Percentiles rank a stretch among this genome's conserved stretches.
Evolutionary conservation across 176 grass and related monocot species (phyloP).

Genomic region (Avena atlantica): DNA sequence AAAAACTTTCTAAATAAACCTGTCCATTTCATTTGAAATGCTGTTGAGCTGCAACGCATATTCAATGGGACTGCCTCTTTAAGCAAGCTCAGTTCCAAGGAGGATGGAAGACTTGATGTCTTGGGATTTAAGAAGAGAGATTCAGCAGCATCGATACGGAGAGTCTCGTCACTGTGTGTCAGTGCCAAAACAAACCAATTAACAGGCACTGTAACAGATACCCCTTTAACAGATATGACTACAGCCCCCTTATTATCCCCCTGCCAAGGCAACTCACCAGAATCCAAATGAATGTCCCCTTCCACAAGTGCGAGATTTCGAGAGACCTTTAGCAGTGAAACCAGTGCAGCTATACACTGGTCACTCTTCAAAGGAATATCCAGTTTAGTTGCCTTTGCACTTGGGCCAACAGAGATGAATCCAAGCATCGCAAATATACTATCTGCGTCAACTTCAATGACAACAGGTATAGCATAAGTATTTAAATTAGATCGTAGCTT

Average conservation of each 20-base stretch:
- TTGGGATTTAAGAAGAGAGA: conserved; percentile 92
- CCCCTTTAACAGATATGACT: conserved; percentile 78
- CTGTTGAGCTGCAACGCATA: conserved; percentile 92
- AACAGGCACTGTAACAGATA: conserved; percentile 79
- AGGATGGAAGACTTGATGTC: conserved; percentile 94
- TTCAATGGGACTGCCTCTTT: conserved; percentile 83
- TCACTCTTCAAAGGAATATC: conserved; percentile 67
- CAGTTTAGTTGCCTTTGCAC: conserved; percentile 47
- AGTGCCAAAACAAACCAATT: conserved; percentile 90
- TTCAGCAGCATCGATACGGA: conserved; percentile 94
- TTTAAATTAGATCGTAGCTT: conserved; percentile 95
- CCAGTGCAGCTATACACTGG: conserved; percentile 84
- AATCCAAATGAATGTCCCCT: conserved; percentile 87
- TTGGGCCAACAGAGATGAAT: conserved; percentile 84
- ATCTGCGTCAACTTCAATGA: conserved; percentile 78
- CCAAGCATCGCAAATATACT: conserved; percentile 98
- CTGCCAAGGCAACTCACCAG: conserved; percentile 40
- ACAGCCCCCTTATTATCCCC: conserved; percentile 46
- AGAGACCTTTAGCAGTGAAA: conserved; percentile 92
- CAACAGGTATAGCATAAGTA: conserved; percentile 79
- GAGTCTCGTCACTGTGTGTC: conserved; percentile 86
- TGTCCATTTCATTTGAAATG: conserved; percentile 99
- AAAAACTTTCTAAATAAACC: conserved; percentile 93
- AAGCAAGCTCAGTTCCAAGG: conserved; percentile 89
- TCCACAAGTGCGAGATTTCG: conserved; percentile 83